phyloP scores from a whole-genome alignment of 83 land plant genomes.

The Thuja plicata region DNA sequence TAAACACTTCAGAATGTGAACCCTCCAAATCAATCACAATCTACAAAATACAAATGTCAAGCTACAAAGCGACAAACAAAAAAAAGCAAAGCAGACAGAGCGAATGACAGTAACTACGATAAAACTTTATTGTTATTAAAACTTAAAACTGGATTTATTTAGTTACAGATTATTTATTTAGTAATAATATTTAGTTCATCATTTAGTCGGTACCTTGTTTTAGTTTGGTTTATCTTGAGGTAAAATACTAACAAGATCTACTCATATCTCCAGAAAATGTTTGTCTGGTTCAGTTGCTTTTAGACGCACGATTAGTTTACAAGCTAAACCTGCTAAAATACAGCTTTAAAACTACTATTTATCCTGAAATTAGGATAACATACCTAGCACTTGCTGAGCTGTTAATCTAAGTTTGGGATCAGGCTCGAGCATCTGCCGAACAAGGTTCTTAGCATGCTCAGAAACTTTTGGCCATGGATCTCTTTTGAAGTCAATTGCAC shows the following conservation, averaged over 20 bases:
- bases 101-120: too few species aligned
- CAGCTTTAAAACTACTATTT: neutral
- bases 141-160: too few species aligned
- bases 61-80: too few species aligned
- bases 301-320: neutral
- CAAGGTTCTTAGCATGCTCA: constrained; percentile 60
- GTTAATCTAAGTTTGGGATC: constrained; percentile 58
- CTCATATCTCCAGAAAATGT: neutral
- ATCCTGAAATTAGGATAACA: constrained; percentile 5
- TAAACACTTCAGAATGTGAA: too few species aligned
- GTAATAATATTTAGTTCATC: neutral
- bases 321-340: neutral
- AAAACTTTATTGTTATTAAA: too few species aligned
- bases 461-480: constrained; percentile 77
- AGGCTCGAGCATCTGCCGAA: constrained; percentile 59
- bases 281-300: neutral
- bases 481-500: constrained; percentile 60
- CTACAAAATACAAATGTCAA: too few species aligned
- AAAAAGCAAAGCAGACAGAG: too few species aligned
- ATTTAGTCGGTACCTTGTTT: neutral
- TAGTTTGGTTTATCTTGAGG: neutral
- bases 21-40: too few species aligned
- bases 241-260: neutral
- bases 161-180: too few species aligned
- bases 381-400: constrained; percentile 75